These are phyloP conservation scores for Ascochyta rabiei DNA, from an alignment of 2,329 filamentous ascomycete genomes.

Conservation along the genomic window DNA sequence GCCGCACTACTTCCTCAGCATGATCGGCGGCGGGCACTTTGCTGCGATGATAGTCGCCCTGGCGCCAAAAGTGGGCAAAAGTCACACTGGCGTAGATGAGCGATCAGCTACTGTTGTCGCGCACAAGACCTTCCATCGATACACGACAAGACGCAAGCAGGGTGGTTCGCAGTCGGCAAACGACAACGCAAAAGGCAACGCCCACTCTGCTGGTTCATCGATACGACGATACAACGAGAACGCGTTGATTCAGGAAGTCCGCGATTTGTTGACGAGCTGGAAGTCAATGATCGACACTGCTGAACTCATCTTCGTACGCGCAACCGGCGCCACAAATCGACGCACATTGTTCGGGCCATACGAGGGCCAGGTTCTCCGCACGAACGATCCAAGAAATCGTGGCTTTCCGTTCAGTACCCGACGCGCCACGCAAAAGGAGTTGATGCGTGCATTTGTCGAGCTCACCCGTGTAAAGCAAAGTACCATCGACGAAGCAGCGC, in stretches of 20 bases:
- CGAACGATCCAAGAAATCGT: slow-evolving; percentile 79
- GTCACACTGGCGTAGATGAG: slow-evolving; percentile 72
- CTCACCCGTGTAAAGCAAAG: slow-evolving; percentile 87
- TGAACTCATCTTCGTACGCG: slow-evolving; percentile 85
- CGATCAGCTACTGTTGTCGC: slow-evolving; percentile 86
- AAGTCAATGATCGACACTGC: slow-evolving; percentile 81
- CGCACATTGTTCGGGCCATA: slow-evolving; percentile 90
- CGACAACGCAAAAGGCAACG: slow-evolving; percentile 90
- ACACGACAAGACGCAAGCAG: slow-evolving; percentile 94
- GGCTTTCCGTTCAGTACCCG: slow-evolving; percentile 94
- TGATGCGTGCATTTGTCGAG: slow-evolving; percentile 94
- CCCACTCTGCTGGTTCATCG: slow-evolving; percentile 90
- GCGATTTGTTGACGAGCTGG: slow-evolving; percentile 82
- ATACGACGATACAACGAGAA: slow-evolving; percentile 93
- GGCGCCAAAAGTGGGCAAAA: slow-evolving; percentile 77
- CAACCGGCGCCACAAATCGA: slow-evolving; percentile 84
- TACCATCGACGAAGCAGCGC: slow-evolving; percentile 72
- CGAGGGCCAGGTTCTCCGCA: slow-evolving; percentile 80
- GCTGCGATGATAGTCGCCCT: slow-evolving; percentile 94
- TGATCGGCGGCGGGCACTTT: slow-evolving; percentile 98
- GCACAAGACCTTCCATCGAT: slow-evolving; percentile 97
- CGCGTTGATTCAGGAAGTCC: slow-evolving; percentile 86
- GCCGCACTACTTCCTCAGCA: slow-evolving; percentile 93
- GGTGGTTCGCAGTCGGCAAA: slow-evolving; percentile 94
- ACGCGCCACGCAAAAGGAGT: slow-evolving; percentile 88